Evolutionary conservation across 257 asterid genomes (phyloP).

Genomic region (Solanum okadae): DNA sequence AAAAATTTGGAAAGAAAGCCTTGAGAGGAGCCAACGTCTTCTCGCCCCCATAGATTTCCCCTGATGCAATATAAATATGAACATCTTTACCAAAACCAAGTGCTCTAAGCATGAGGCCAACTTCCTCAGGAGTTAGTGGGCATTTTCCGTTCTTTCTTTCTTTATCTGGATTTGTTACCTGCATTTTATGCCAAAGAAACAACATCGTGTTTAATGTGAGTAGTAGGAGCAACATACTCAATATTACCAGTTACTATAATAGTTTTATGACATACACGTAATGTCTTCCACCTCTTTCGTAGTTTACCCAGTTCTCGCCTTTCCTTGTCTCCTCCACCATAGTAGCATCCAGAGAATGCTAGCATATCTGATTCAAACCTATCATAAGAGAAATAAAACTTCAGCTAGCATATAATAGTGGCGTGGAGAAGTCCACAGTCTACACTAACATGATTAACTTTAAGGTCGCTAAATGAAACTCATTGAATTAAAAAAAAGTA

Average conservation of each 20-base stretch:
- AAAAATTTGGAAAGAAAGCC: conserved; percentile 65
- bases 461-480: neutral
- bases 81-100: conserved; percentile 55
- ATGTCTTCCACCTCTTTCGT: conserved; percentile 62
- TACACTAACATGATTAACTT: neutral
- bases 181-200: conserved; percentile 6
- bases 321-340: conserved; percentile 64
- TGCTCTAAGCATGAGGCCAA: conserved; percentile 70
- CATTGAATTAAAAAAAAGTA: neutral
- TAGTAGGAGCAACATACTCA: neutral
- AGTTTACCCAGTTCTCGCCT: conserved; percentile 32
- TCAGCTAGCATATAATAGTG: neutral
- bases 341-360: conserved; percentile 78
- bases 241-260: neutral
- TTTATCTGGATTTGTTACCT: conserved; percentile 48
- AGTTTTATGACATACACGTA: conserved; percentile 35
- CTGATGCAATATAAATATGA: conserved; percentile 71
- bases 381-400: neutral
- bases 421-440: neutral
- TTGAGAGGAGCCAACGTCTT: conserved; percentile 48
- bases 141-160: conserved; percentile 67
- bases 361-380: conserved; percentile 83
- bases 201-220: neutral
- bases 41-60: conserved; percentile 65
- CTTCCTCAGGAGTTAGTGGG: conserved; percentile 61